Evolutionary conservation across 192 early-diverging fungal genomes (phyloP), one percentile per base, ranked within the genome.

Genomic region (Obelidium mucronatum): DNA sequence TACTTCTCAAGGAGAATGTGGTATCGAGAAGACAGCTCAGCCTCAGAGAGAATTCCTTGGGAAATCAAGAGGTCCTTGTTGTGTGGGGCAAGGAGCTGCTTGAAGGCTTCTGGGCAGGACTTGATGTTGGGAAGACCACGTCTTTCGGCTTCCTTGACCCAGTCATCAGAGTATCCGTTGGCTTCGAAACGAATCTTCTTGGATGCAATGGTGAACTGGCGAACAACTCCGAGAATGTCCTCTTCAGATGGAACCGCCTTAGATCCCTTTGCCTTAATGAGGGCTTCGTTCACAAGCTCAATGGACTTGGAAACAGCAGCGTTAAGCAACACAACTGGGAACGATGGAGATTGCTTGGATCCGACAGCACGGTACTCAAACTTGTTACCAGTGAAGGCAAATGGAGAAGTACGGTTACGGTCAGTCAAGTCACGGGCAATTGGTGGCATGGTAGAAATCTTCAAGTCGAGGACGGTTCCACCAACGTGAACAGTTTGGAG

Each of bases 301-400:
- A 99, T 71, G 19, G 96, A 92, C 11, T 91, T 89, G 17, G 96
- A 91, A 31, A 98, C 96, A 52, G 94, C 93, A 73, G 94, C 87
- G 90, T 98, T 99, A 56, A 98, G 84, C 71, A 99, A 82, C 0
- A 95, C 93, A 56, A 96, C 91, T 19, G 97, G 96, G 92, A 97
- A 98, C 40, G 97, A 94, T 34, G 95, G 94, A 26, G 95, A 96
- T 85, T 97, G 96, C 88, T 97, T 97, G 75, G 97, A 96, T 51
- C 97, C 97, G 34, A 98, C 96, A 51, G 97, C 95, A 84, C 96
- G 94, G 54, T 64, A 64, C 90, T 99, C 97, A 76, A 99, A 99
- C 90, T 99, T 99, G 93, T 99, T 99, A 48, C 97, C 97, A 71
- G 97, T 99, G 83, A 99, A 99, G 64, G 97, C 97, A 71, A 99